Conservation (phyloP, 257 asterid species). For the Rauvolfia tetraphylla region DNA sequence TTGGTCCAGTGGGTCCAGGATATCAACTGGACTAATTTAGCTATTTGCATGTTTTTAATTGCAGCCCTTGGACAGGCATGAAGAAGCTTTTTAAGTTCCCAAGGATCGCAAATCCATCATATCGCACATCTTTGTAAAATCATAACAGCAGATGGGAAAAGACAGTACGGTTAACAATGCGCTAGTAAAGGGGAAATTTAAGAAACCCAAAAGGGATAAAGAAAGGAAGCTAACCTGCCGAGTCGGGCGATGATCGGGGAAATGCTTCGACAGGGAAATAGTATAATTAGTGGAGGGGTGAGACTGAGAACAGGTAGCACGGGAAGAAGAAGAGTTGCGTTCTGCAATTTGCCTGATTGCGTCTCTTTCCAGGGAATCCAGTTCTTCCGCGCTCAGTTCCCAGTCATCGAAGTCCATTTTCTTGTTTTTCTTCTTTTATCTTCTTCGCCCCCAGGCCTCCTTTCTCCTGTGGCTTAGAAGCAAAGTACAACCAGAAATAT, state of each 20-base stretch:
- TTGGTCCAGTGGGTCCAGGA: too few relatives aligned
- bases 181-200: not conserved
- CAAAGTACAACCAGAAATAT: too few relatives aligned
- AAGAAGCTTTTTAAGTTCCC: too few relatives aligned
- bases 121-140: not conserved
- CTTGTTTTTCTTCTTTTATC: too few relatives aligned
- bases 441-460: too few relatives aligned
- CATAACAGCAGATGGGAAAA: not conserved
- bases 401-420: slow-evolving; percentile 59
- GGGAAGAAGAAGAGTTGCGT: slow-evolving; percentile 49
- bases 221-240: not conserved
- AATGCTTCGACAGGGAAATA: not conserved
- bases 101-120: too few relatives aligned
- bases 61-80: too few relatives aligned
- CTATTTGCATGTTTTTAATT: too few relatives aligned
- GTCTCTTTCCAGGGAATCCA: slow-evolving; percentile 70
- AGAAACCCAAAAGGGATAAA: not conserved
- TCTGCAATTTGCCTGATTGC: slow-evolving; percentile 62
- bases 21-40: too few relatives aligned
- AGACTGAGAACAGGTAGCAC: not conserved
- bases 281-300: not conserved
- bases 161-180: too few relatives aligned
- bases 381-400: slow-evolving; percentile 71
- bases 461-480: too few relatives aligned
- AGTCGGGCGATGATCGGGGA: not conserved